A percentile compares a stretch with the other conserved stretches of the same genome.
Evolutionary conservation across 345 rosid genomes (phyloP).

Genomic region (Mercurialis annua): DNA sequence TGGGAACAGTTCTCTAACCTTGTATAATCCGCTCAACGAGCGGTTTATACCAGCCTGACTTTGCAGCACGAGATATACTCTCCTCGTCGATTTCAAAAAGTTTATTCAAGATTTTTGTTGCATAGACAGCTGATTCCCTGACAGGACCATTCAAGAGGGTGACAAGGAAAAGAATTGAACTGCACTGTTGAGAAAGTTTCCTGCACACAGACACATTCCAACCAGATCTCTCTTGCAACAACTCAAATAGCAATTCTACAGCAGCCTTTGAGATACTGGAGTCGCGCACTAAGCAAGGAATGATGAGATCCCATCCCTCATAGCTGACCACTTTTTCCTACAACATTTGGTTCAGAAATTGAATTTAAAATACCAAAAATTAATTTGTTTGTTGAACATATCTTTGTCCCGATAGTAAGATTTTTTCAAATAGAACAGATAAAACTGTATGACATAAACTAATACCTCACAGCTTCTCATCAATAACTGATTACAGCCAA

Average conservation of each 20-base stretch:
- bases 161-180: conserved; percentile 54
- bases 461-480: background rate
- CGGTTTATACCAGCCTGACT: conserved; percentile 62
- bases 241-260: conserved; percentile 51
- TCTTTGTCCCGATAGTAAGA: background rate
- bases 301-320: conserved; percentile 53
- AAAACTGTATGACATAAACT: background rate
- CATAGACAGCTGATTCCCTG: conserved; percentile 46
- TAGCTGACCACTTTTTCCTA: conserved; percentile 48
- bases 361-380: background rate
- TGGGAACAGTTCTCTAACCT: conserved; percentile 38
- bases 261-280: conserved; percentile 52
- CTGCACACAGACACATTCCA: conserved; percentile 51
- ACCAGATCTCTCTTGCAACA: conserved; percentile 56
- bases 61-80: conserved; percentile 49
- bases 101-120: conserved; percentile 45
- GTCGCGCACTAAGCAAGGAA: conserved; percentile 53
- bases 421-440: background rate
- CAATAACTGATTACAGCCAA: background rate
- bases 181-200: conserved; percentile 51
- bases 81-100: conserved; percentile 59
- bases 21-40: conserved; percentile 48
- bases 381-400: background rate
- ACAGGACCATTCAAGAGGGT: conserved; percentile 51
- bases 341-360: conserved; percentile 17